These are phyloP conservation scores for Fusarium continuum DNA, from an alignment of 2,329 filamentous ascomycete genomes.

Conservation along the genomic window DNA sequence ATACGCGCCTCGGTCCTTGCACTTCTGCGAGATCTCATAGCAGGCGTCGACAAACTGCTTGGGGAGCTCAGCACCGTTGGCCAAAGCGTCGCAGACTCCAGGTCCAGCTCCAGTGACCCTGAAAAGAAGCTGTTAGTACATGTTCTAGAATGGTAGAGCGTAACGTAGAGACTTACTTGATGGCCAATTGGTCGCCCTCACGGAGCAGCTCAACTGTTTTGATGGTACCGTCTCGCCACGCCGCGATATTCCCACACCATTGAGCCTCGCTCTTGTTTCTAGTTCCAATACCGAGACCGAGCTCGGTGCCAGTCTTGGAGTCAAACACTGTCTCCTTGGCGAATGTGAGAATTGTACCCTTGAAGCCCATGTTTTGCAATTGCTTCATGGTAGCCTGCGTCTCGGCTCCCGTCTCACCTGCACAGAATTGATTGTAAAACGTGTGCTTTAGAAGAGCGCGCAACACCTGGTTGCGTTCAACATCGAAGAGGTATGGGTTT, in stretches of 20 bases:
- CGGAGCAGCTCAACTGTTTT: constrained; percentile 46
- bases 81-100: constrained; percentile 51
- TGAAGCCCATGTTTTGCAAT: constrained; percentile 60
- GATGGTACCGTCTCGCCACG: constrained; percentile 48
- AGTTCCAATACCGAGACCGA: constrained; percentile 43
- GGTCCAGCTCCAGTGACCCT: constrained; percentile 56
- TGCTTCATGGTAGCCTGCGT: constrained; percentile 54
- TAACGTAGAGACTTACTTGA: constrained; percentile 47
- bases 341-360: constrained; percentile 66
- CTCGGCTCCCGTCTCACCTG: constrained; percentile 59
- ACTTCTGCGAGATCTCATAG: constrained; percentile 51
- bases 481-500: constrained; percentile 51
- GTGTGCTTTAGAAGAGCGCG: constrained; percentile 59
- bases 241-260: constrained; percentile 49
- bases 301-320: constrained; percentile 43
- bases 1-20: constrained; percentile 51
- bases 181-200: constrained; percentile 49
- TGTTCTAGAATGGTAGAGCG: not conserved
- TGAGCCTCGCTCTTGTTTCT: constrained; percentile 54
- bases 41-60: constrained; percentile 55
- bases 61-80: constrained; percentile 47
- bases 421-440: constrained; percentile 65
- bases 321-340: constrained; percentile 57
- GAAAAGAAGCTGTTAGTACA: not conserved
- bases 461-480: constrained; percentile 61